These are phyloP conservation scores for Aspergillus indologenus DNA, from an alignment of 495 filamentous ascomycete genomes.

Conservation along the genomic window DNA sequence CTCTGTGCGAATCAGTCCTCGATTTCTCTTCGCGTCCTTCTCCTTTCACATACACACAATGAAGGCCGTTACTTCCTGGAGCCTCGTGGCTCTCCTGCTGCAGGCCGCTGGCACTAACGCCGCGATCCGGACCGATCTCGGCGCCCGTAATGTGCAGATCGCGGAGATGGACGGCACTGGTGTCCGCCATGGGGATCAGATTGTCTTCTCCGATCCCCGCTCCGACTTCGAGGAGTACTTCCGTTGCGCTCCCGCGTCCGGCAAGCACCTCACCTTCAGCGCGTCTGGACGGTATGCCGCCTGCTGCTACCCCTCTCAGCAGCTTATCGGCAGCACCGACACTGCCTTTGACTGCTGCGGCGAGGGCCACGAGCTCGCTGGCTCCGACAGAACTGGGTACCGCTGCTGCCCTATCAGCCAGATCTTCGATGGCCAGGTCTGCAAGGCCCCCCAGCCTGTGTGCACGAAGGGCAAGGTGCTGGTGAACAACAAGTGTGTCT, in stretches of 20 bases:
- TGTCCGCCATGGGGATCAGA: background rate
- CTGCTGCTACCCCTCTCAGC: background rate
- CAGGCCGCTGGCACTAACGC: background rate
- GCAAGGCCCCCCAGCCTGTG: conserved; percentile 1
- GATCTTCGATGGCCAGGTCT: conserved; percentile 8
- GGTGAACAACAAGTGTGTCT: conserved; percentile 7
- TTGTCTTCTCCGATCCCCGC: background rate
- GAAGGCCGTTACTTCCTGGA: background rate
- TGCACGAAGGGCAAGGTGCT: conserved; percentile 9
- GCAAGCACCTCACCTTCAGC: background rate
- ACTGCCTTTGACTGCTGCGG: conserved; percentile 14
- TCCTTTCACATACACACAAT: background rate
- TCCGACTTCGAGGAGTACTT: background rate
- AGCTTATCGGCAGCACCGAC: conserved; percentile 6
- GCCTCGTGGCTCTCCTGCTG: background rate
- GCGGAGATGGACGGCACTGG: background rate
- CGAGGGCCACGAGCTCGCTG: conserved; percentile 6
- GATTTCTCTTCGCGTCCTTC: background rate
- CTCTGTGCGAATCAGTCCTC: background rate
- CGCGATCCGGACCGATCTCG: background rate
- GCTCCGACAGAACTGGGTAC: conserved; percentile 5
- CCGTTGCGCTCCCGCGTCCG: background rate
- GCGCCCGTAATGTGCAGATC: background rate
- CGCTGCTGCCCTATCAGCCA: conserved; percentile 5
- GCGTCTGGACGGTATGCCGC: background rate